Base-by-base conservation (phyloP, 805 yeast genomes). In the Candida anglica region DNA sequence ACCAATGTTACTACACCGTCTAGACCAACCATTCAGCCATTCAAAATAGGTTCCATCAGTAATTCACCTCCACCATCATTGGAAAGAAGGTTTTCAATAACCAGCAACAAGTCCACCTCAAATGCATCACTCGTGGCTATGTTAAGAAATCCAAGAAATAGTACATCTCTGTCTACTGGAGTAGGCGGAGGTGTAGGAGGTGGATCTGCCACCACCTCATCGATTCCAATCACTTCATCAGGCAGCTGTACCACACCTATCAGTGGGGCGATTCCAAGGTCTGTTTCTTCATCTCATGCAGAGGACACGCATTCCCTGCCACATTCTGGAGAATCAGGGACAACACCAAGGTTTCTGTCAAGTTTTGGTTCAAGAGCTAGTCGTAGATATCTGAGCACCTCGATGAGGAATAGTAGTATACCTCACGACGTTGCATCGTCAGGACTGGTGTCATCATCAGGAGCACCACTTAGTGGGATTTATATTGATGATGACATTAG, bases 321-420 rank as follows among this genome's bases (percentile, higher is more conserved):
- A 7, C 18, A 13, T 6, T 11, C 19, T 16, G 16, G 26, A 15
- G 32, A 21, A 9, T 5, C 16, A 17, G 23, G 13, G 21, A 14
- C 25, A 6, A 65, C 80, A 0, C 81, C 85, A 2, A 69, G 79
- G 42, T 82, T 80, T 43, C 73, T 86, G 2, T 78, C 91, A 1
- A 80, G 89, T 0, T 81, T 81, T 54, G 85, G 86, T 0, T 78
- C 80, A n/a, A 61, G 85, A 31, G 69, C 63, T 11, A 61, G 69
- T 38, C 69, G 81, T n/a, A 65, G 84, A 19, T 63, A 60, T 38
- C 58, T 66, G 27, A 61, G 54, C 37, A 53, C 66, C 3, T 56
- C 63, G 27, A 44, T 47, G 15, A 46, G 56, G 15, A 63, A 57
- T 33, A 48, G 50, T 23, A 42, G 52, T 1, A 47, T 56, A 7